phyloP scores from a whole-genome alignment of 1,284 basidiomycete species.

The Puccinia sorghi region DNA sequence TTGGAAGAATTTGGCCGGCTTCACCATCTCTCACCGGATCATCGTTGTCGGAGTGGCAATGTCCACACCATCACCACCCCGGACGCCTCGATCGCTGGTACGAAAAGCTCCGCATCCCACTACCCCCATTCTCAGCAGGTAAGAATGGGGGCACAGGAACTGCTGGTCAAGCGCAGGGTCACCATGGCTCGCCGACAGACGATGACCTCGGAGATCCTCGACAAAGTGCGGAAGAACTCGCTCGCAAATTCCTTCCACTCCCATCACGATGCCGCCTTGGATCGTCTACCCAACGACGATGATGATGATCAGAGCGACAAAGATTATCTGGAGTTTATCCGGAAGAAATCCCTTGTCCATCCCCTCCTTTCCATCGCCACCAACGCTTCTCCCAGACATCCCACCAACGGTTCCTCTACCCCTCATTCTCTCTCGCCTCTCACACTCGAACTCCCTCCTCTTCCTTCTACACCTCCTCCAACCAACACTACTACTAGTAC shows the following conservation, averaged over 20 bases:
- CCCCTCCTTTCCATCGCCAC: no score
- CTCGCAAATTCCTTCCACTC: neutral
- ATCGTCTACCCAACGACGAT: neutral
- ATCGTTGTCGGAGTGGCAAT: neutral
- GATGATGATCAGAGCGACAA: neutral
- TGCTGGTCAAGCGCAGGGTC: neutral
- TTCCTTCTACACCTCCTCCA: neutral
- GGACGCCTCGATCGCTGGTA: neutral
- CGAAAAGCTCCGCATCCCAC: neutral
- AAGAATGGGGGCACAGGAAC: neutral
- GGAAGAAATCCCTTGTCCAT: neutral
- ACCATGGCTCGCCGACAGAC: slow-evolving; percentile 5
- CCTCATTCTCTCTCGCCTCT: neutral
- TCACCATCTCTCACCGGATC: neutral
- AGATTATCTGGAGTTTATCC: neutral
- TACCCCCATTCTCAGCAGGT: neutral
- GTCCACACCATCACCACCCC: neutral
- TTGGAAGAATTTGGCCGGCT: neutral
- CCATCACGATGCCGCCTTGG: neutral
- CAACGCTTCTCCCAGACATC: no score
- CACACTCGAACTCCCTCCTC: neutral
- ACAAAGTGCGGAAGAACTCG: slow-evolving; percentile 1
- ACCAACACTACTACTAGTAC: no score
- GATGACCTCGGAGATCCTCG: neutral
- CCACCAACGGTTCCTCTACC: neutral